Evolutionary conservation across 1,139 yeast genomes (phyloP), one percentile per base, ranked within the genome.

Genomic region (Yamadazyma kanchanaburiensis): DNA sequence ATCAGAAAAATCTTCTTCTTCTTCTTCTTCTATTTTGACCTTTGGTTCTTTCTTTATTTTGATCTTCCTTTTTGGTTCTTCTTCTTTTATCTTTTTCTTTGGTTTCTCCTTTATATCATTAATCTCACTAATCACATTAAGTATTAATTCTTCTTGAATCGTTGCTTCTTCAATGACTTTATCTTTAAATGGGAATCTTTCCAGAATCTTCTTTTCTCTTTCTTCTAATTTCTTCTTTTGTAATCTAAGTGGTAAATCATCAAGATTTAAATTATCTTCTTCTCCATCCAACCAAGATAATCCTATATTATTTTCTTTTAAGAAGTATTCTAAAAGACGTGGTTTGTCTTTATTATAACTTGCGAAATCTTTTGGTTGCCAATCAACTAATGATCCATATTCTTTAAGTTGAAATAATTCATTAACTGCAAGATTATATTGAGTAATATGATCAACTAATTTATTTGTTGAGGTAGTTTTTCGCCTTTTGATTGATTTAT

Each of bases 371-470:
- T 52, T 44, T 0, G 88, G 87, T 38, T 79, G 72, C 68, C 78
- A 82, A 26, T 70, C 68, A 1, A 72, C 76, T 12, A 82, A 55
- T 3, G 87, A 71, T 24, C 71, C 73, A 46, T 72, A 77, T 43
- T 75, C 77, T 39, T 64, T 70, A n/a, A 78, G 53, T 40, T 78
- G 81, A 49, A 74, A 78, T 30, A 77, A 53, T 41, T 75, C 74
- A 51, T 55, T 79, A 38, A 50, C 67, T 39, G 53, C 54, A 34
- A 59, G 38, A 42, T 74, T 77, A 42, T 74, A 73, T 23, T 64
- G 60, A 10, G 73, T 58, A 11, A 68, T 52, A 21, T 70, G 57
- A 9, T 60, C 52, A 2, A 60, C 53, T 23, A 67, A 39, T 31
- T 42, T 41, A 25, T 52, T 49, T 32, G 45, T 48, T 22, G 45